phyloP scores from a whole-genome alignment of 352 stramenopile genomes.

The Phytophthora citrophthora region DNA sequence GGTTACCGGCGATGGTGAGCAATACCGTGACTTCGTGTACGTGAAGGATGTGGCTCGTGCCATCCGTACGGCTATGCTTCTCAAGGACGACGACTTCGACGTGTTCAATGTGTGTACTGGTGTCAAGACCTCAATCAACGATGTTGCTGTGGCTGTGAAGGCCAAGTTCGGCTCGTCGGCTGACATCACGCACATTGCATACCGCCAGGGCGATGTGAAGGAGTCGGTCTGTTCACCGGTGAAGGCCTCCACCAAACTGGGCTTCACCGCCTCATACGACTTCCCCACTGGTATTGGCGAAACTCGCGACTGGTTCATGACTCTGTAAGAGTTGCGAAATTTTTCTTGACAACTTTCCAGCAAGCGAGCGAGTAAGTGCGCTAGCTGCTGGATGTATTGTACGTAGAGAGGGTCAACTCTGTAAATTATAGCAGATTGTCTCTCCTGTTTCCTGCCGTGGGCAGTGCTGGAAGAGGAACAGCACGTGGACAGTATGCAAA shows the following conservation, averaged over 20 bases:
- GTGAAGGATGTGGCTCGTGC: constrained; percentile 82
- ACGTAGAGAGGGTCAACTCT: constrained; percentile 12
- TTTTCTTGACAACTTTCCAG: constrained; percentile 4
- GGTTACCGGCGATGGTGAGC: constrained; percentile 73
- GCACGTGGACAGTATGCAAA: background rate
- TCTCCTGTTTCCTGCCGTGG: constrained; percentile 13
- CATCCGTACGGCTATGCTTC: constrained; percentile 80
- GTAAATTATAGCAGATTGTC: background rate
- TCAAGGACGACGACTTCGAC: constrained; percentile 68
- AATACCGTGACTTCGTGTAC: constrained; percentile 85
- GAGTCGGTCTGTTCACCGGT: constrained; percentile 73
- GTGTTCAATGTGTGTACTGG: constrained; percentile 87
- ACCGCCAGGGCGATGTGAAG: constrained; percentile 76
- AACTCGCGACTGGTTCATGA: constrained; percentile 79
- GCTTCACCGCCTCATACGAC: constrained; percentile 66
- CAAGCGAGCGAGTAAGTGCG: background rate
- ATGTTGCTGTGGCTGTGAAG: constrained; percentile 62
- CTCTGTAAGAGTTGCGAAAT: constrained; percentile 26
- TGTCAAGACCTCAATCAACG: constrained; percentile 75
- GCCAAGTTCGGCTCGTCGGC: constrained; percentile 68
- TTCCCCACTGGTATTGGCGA: constrained; percentile 67
- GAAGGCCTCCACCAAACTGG: constrained; percentile 67
- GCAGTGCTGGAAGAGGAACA: constrained; percentile 19
- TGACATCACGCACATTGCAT: constrained; percentile 67
- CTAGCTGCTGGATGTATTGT: constrained; percentile 21